A percentile compares a stretch with the other conserved stretches of the same genome.
Conservation (phyloP, 2,329 filamentous ascomycete species). For the Dactylellina cionopaga region DNA sequence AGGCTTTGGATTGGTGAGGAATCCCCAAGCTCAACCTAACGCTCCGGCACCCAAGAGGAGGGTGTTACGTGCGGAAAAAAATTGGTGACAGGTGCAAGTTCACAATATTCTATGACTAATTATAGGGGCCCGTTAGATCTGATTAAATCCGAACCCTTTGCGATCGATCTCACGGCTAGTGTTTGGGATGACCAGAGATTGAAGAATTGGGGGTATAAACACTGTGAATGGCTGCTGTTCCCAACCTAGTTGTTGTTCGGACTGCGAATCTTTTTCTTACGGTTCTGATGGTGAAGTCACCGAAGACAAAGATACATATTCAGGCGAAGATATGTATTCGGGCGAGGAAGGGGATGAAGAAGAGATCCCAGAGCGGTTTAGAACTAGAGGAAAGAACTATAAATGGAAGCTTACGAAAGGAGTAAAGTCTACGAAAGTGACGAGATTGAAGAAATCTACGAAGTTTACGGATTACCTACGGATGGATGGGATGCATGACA, state of each 20-base stretch:
- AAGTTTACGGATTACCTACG: neutral
- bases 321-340: too few relatives aligned
- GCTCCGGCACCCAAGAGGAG: neutral
- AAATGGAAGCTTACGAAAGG: neutral
- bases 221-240: neutral
- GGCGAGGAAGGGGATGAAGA: too few relatives aligned
- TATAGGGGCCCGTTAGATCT: neutral
- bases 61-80: neutral
- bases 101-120: too few relatives aligned
- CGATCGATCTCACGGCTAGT: neutral
- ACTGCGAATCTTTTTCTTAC: neutral
- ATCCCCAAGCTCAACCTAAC: neutral
- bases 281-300: neutral
- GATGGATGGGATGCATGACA: neutral
- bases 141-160: neutral
- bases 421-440: neutral
- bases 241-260: neutral
- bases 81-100: neutral
- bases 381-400: neutral
- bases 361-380: neutral
- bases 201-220: neutral
- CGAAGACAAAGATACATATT: neutral
- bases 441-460: neutral
- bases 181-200: neutral
- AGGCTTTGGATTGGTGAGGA: neutral